Conservation (phyloP, 2,329 filamentous ascomycete genomes). For the Trichoderma sp. region DNA sequence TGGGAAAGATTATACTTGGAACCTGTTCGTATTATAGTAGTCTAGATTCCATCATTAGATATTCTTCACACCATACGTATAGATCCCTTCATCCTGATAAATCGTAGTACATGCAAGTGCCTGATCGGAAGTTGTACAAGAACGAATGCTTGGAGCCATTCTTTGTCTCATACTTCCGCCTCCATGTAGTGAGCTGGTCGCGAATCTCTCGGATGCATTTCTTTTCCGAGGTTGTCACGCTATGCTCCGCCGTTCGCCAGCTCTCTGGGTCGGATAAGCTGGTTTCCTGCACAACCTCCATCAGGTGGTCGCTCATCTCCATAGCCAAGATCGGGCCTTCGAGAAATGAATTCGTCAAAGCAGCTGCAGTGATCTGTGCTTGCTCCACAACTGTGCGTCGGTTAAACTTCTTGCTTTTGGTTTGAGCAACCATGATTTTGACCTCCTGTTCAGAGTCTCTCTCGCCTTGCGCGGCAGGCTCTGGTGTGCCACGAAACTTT, state of each 20-base stretch:
- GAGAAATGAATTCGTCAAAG: conserved; percentile 70
- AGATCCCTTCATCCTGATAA: conserved; percentile 51
- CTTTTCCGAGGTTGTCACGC: conserved; percentile 74
- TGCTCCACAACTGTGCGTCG: conserved; percentile 84
- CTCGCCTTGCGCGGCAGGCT: conserved; percentile 33
- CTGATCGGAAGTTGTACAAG: conserved; percentile 89
- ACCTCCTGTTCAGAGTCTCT: conserved; percentile 68
- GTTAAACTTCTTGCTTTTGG: conserved; percentile 89
- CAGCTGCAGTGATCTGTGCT: conserved; percentile 62
- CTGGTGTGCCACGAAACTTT: conserved; percentile 42
- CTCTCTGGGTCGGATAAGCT: conserved; percentile 77
- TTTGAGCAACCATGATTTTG: conserved; percentile 79
- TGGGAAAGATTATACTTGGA: neutral
- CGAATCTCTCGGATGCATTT: conserved; percentile 84
- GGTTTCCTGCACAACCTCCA: conserved; percentile 76
- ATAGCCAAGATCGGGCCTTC: conserved; percentile 83
- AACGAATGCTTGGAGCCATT: conserved; percentile 72
- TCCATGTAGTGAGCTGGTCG: conserved; percentile 71
- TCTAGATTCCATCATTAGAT: neutral
- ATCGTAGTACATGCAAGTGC: conserved; percentile 84
- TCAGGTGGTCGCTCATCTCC: conserved; percentile 81
- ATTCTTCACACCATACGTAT: neutral
- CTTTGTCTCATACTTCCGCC: conserved; percentile 57
- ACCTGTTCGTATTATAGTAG: neutral
- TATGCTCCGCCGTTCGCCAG: conserved; percentile 82